Percentiles rank a stretch among this genome's conserved stretches.
These are phyloP conservation scores for Xanthoconium stramineum DNA, from an alignment of 768 basidiomycete genomes.

Conservation along the genomic window DNA sequence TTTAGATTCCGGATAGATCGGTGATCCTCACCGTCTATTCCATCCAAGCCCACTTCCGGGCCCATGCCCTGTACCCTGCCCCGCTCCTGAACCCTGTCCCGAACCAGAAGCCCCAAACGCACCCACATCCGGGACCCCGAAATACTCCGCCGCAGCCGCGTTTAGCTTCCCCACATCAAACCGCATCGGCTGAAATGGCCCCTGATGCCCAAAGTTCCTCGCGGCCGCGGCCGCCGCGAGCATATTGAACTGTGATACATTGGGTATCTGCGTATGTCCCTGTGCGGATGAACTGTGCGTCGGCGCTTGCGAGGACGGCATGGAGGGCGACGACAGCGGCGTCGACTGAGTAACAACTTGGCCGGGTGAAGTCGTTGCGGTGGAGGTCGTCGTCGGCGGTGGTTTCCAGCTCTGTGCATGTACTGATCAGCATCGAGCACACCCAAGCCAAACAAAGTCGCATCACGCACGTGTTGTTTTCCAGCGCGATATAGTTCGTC, in stretches of 20 bases:
- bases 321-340: constrained; percentile 5
- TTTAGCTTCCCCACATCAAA: constrained; percentile 16
- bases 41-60: not conserved
- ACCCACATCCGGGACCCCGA: constrained; percentile 13
- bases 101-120: constrained; percentile 12
- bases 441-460: not conserved
- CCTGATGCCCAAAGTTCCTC: constrained; percentile 22
- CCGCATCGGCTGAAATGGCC: constrained; percentile 21
- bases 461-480: constrained; percentile 58
- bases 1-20: not conserved
- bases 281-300: not conserved
- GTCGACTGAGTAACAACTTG: not conserved
- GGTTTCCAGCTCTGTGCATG: constrained; percentile 53
- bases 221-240: constrained; percentile 23
- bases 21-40: constrained; percentile 10
- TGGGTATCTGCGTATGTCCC: constrained; percentile 2
- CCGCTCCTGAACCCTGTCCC: not conserved
- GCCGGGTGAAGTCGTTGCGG: not conserved
- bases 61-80: not conserved
- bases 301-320: not conserved
- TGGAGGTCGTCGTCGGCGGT: constrained; percentile 28
- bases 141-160: constrained; percentile 18
- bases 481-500: constrained; percentile 83
- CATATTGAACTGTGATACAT: constrained; percentile 28
- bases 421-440: not conserved